These are phyloP conservation scores for Tylopilus vinaceipallidus DNA, from an alignment of 768 basidiomycete species.

Conservation along the genomic window DNA sequence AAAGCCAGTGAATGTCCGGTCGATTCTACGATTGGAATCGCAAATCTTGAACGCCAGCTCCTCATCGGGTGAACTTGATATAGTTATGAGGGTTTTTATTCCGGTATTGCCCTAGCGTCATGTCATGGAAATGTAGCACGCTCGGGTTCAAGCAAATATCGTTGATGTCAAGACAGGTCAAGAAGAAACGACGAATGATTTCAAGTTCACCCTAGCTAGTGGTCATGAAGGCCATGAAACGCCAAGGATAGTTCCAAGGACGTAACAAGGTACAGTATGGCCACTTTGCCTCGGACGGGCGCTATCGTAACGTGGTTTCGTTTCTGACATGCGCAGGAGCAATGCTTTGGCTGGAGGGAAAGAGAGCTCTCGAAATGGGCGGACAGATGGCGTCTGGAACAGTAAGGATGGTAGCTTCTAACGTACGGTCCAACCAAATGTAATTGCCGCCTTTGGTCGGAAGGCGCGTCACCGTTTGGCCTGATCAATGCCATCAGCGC, in stretches of 20 bases:
- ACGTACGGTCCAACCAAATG: not conserved
- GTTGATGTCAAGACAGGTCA: constrained; percentile 64
- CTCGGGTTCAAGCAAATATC: constrained; percentile 69
- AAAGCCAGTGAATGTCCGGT: constrained; percentile 81
- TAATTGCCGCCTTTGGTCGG: too few relatives aligned
- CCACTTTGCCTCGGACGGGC: not conserved
- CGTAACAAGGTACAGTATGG: constrained; percentile 60
- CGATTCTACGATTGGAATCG: constrained; percentile 71
- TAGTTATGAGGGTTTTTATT: constrained; percentile 47
- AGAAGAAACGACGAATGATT: constrained; percentile 71
- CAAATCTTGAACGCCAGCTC: constrained; percentile 59
- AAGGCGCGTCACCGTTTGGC: too few relatives aligned
- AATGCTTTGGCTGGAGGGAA: constrained; percentile 83
- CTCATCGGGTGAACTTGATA: constrained; percentile 35
- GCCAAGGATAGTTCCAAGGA: constrained; percentile 58
- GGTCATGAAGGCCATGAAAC: constrained; percentile 36
- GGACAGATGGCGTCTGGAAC: constrained; percentile 37
- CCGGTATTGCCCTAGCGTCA: not conserved
- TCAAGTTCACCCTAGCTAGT: constrained; percentile 69
- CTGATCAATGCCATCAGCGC: too few relatives aligned
- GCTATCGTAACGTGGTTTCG: constrained; percentile 7
- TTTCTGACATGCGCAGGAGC: constrained; percentile 49
- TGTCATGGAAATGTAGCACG: constrained; percentile 56
- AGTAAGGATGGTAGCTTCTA: not conserved
- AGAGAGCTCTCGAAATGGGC: constrained; percentile 67